Evolutionary conservation across 2,329 filamentous ascomycete species (phyloP), one percentile per base, ranked within the genome.

Genomic region (Xylaria arbuscula): DNA sequence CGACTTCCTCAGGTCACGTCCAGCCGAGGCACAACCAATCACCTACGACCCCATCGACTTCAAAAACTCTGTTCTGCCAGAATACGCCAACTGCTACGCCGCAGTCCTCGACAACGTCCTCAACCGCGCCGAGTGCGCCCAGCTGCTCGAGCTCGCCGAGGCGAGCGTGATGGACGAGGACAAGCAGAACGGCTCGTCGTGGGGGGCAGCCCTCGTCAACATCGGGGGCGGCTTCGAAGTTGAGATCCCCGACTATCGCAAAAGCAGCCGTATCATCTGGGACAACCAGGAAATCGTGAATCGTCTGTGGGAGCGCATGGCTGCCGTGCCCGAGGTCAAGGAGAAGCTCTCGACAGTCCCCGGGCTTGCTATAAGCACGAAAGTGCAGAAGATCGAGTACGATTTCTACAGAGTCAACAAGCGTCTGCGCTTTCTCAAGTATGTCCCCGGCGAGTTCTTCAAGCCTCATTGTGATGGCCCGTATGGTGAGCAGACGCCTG

Each of bases 251-350:
- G 84, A 88, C 9, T 87, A 88, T 57, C 85, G 93, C 17, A 90
- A 92, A 69, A 90, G 90, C 74, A 90, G 90, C n/a, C 86, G 93
- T 2, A 92, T 95, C 71, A 90, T 96, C 72, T 92, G 89, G 87
- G 92, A 96, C 75, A 80, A 86, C 15, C 82, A 84, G 57, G 86
- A 87, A 1, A 72, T 95, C 1, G 89, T 88, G 0, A 83, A 87
- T 28, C 86, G 87, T 24, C 74, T 96, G 0, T 90, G 91, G 85
- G 82, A 80, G 48, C 85, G 93, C 10, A 86, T 90, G 77, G 56
- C 77, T 73, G 70, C 76, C 57, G 76, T 82, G 10, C 78, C 81
- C 1, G 83, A 82, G 1, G 72, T 88, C 38, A 72, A 70, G 17
- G 80, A 83, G 40, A 72, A 79, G 59, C 72, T 88, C 28, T 78